Evolutionary conservation across 306 rosid genomes (phyloP).

Genomic region (Myrica gale): DNA sequence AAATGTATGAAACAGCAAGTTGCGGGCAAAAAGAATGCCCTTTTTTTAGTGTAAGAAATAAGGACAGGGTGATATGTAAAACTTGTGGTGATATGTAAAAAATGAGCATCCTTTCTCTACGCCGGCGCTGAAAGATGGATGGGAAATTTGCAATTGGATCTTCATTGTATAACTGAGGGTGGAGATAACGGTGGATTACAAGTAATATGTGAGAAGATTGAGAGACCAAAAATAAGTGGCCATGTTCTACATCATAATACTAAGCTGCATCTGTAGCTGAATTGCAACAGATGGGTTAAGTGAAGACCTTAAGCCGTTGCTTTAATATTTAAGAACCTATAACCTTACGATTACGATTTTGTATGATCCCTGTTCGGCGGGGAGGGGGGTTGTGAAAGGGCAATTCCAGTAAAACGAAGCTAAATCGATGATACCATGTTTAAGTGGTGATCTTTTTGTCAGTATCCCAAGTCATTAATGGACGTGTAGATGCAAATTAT

Average conservation of each 20-base stretch:
- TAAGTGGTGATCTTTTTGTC: no score
- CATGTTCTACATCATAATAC: no score
- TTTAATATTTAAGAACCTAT: neutral
- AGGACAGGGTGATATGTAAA: constrained; percentile 14
- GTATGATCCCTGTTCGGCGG: neutral
- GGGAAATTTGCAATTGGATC: neutral
- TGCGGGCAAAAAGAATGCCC: neutral
- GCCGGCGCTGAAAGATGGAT: neutral
- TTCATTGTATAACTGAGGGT: neutral
- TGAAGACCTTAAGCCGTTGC: neutral
- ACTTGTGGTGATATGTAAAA: constrained; percentile 1
- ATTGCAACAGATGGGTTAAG: neutral
- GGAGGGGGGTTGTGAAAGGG: no score
- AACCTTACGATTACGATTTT: neutral
- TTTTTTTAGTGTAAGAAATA: constrained; percentile 17
- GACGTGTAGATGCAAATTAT: no score
- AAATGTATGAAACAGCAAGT: constrained; percentile 27
- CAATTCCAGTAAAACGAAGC: no score
- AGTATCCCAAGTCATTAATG: no score
- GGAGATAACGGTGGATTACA: neutral
- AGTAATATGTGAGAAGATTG: no score
- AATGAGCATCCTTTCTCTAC: neutral
- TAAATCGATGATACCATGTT: no score
- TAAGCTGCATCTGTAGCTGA: no score
- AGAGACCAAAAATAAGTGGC: no score